Evolutionary conservation across 2,329 filamentous ascomycete genomes (phyloP), one percentile per base, ranked within the genome.

Genomic region (Paracoccidioides lutzii): DNA sequence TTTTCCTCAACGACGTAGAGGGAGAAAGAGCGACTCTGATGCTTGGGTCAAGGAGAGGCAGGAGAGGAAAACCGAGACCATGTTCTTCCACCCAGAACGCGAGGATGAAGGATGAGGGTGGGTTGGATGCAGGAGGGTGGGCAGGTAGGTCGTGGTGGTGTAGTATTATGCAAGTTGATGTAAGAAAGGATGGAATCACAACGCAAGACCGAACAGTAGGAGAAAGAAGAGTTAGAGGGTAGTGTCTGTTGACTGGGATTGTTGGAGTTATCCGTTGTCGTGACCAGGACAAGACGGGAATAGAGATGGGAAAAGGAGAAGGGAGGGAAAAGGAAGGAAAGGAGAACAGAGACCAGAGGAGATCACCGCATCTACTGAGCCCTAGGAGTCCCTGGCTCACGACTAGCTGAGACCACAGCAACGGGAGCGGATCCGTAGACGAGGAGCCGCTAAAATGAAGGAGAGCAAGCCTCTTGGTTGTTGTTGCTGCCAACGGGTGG

Each of bases 401-500:
- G 2, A 22, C 22, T 22, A 22, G 2, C 9, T 5, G 28, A 14
- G 61, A 65, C 61, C 64, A 64, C 59, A 64, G 59, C 65, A 65
- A 69, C 66, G 67, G 65, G 66, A 67, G 67, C 65, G 62, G 67
- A 67, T 63, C 69, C 66, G 63, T 65, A 61, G 58, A 63, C 65
- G 65, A 67, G 66, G 62, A 64, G 61, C 60, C 46, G 46, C 46
- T 50, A 50, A 48, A 48, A 33, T 12, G 35, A 35, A 48, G 44
- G 30, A 48, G 44, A 5, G 44, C 22, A 22, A 22, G 43, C 28
- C 43, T 32, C 44, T 48, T 28, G 44, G 12, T 48, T 8, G 30
- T 48, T 32, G 22, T 22, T 22, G 22, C 22, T 22, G 22, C 22
- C 22, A 22, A 22, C 22, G 22, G 22, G 22, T 35, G 15, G 44